Conservation (phyloP, 208 protist species). For the Plasmodiophora brassicae region DNA sequence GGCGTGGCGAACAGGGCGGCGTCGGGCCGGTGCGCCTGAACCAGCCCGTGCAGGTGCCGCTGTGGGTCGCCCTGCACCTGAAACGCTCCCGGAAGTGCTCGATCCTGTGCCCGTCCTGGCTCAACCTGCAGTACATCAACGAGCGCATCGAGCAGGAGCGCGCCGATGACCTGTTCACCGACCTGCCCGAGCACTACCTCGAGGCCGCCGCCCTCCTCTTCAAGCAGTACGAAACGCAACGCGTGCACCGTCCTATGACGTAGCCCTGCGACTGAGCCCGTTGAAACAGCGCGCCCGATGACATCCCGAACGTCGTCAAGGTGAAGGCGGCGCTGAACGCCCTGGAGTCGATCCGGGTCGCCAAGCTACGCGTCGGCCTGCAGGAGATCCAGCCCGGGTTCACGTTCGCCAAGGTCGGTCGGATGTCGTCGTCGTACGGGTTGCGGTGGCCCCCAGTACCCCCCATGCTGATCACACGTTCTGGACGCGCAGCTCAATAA, state of each 20-base stretch:
- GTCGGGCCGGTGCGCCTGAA: background rate
- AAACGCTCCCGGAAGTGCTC: background rate
- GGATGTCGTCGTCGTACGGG: background rate
- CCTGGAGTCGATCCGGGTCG: background rate
- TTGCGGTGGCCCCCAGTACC: background rate
- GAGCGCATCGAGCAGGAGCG: background rate
- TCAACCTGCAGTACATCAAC: background rate
- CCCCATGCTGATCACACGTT: too few relatives aligned
- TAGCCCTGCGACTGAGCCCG: background rate
- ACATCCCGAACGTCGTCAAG: background rate
- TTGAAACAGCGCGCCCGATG: background rate
- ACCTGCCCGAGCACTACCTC: background rate
- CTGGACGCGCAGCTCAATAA: background rate
- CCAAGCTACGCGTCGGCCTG: conserved; percentile 5
- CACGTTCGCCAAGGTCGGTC: background rate
- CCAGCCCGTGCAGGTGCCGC: background rate
- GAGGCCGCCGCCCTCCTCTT: background rate
- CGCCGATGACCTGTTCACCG: background rate
- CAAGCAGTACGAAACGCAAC: background rate
- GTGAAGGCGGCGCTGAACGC: conserved; percentile 2
- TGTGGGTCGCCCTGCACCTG: conserved; percentile 19
- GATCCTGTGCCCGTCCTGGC: background rate
- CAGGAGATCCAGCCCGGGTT: background rate
- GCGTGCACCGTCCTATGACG: background rate
- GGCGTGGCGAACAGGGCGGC: background rate